These are phyloP conservation scores for Gaultheria prostrata DNA, from an alignment of 148 eudicot species.

Conservation along the genomic window DNA sequence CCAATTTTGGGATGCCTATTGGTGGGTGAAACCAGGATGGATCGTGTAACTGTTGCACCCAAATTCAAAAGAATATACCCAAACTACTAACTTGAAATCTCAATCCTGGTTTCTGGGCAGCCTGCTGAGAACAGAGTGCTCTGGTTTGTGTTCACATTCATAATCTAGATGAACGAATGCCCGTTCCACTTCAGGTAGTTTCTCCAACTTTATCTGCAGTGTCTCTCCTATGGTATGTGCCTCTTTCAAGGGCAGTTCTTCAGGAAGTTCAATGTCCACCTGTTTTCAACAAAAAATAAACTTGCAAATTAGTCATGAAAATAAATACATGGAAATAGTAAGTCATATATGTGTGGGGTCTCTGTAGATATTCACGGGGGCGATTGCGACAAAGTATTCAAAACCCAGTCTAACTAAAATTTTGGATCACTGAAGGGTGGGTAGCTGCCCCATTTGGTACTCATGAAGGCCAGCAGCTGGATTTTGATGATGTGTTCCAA, in stretches of 20 bases:
- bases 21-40: neutral
- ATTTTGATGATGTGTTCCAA: neutral
- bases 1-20: neutral
- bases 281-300: conserved; percentile 13
- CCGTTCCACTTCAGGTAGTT: conserved; percentile 86
- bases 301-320: neutral
- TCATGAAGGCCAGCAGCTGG: neutral
- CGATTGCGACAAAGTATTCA: neutral
- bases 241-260: conserved; percentile 74
- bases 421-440: neutral
- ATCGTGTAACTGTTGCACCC: neutral
- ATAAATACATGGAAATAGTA: neutral
- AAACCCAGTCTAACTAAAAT: neutral
- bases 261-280: conserved; percentile 96
- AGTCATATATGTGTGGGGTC: neutral
- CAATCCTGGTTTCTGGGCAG: conserved; percentile 73
- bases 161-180: conserved; percentile 93
- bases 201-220: conserved; percentile 77
- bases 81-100: conserved; percentile 14
- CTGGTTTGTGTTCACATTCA: conserved; percentile 93
- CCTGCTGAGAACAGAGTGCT: conserved; percentile 73
- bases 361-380: neutral
- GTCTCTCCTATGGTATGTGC: conserved; percentile 86
- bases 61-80: neutral
- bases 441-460: neutral